phyloP scores from a whole-genome alignment of 257 asterid species.

The Asclepias syriaca region DNA sequence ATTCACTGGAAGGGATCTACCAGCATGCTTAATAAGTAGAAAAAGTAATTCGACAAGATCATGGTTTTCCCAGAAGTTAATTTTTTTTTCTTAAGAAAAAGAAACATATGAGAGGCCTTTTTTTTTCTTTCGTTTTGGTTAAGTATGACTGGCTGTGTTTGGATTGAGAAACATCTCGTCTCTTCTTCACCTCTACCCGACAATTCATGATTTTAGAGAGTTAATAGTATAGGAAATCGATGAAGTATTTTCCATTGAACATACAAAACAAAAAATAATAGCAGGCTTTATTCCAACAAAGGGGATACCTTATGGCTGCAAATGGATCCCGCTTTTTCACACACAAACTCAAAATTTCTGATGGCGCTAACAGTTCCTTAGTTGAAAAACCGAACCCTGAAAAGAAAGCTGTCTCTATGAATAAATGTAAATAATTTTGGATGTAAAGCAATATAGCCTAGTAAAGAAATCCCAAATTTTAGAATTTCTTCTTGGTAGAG shows the following conservation, averaged over 20 bases:
- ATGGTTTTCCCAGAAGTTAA: not conserved
- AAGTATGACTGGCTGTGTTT: not conserved
- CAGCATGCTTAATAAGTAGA: not conserved
- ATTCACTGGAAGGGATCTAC: not conserved
- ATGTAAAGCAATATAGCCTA: not conserved
- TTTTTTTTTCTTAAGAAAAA: not conserved
- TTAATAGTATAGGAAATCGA: not conserved
- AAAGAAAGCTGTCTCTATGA: not conserved
- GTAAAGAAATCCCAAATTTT: not conserved
- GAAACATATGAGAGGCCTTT: not conserved
- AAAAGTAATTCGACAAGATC: not conserved
- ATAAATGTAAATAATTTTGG: not conserved
- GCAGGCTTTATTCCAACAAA: not conserved
- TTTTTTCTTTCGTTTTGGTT: too few relatives aligned
- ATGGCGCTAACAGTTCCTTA: slow-evolving; percentile 49
- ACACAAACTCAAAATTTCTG: slow-evolving; percentile 57
- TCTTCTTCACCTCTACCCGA: not conserved
- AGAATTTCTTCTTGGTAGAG: not conserved
- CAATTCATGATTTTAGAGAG: not conserved
- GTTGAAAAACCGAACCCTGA: slow-evolving; percentile 59
- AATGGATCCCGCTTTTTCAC: slow-evolving; percentile 55
- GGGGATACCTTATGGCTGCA: slow-evolving; percentile 63
- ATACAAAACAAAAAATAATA: too few relatives aligned
- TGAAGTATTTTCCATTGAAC: not conserved
- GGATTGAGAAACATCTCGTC: not conserved